A percentile compares a stretch with the other conserved stretches of the same genome.
phyloP scores from a whole-genome alignment of 306 rosid species.

The Glycine latifolia region DNA sequence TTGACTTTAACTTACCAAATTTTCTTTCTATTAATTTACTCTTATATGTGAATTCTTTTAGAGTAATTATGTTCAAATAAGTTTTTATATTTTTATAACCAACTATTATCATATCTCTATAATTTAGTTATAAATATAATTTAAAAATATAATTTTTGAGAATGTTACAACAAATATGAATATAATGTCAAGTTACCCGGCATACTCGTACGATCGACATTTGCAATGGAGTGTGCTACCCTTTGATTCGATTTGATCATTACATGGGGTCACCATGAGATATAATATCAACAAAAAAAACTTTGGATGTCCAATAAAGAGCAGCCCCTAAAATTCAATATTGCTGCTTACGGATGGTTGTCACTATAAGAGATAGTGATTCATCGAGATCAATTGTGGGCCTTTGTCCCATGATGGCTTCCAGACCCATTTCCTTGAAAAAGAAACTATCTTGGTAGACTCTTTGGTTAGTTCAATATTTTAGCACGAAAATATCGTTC shows the following conservation, averaged over 20 bases:
- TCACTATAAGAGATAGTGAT: slow-evolving; percentile 47
- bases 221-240: slow-evolving; percentile 31
- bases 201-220: slow-evolving; percentile 38
- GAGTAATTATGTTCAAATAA: no score
- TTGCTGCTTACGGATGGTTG: slow-evolving; percentile 49
- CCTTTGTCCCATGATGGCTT: slow-evolving; percentile 42
- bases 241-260: slow-evolving; percentile 48
- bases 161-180: no score
- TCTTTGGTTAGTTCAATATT: neutral
- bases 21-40: no score
- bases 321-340: slow-evolving; percentile 46
- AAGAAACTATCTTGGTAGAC: neutral
- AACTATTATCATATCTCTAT: no score
- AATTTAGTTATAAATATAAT: no score
- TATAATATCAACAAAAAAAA: slow-evolving; percentile 43
- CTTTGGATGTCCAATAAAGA: slow-evolving; percentile 41
- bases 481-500: neutral
- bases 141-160: no score
- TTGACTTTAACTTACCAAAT: no score
- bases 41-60: no score
- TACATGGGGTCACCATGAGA: slow-evolving; percentile 46
- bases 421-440: slow-evolving; percentile 36
- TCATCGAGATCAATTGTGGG: slow-evolving; percentile 46
- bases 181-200: slow-evolving; percentile 1
- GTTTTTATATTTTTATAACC: no score